Conservation (phyloP, 2,329 filamentous ascomycete genomes). For the Metarhizium brunneum region DNA sequence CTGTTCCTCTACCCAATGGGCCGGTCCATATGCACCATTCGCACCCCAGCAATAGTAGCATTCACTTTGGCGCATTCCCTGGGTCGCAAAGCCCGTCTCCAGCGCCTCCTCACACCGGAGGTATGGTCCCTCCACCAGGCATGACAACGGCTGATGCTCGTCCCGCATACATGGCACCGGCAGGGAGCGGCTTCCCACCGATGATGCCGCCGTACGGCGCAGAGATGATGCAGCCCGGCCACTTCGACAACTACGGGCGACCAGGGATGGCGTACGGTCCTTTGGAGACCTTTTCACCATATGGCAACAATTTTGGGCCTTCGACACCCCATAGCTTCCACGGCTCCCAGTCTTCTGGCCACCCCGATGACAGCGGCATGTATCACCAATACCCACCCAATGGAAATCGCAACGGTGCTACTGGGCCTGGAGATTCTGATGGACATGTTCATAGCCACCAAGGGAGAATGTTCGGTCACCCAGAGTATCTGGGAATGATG, state of each 20-base stretch:
- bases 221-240: slow-evolving; percentile 24
- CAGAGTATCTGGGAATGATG: slow-evolving; percentile 24
- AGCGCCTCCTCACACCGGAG: slow-evolving; percentile 37
- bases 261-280: slow-evolving; percentile 25
- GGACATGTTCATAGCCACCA: slow-evolving; percentile 17
- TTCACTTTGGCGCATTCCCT: slow-evolving; percentile 46
- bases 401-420: slow-evolving; percentile 28
- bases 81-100: slow-evolving; percentile 51
- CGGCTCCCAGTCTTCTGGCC: slow-evolving; percentile 48
- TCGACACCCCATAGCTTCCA: slow-evolving; percentile 53
- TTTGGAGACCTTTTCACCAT: slow-evolving; percentile 23
- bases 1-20: slow-evolving; percentile 23
- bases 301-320: slow-evolving; percentile 36
- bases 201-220: slow-evolving; percentile 24
- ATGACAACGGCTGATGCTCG: slow-evolving; percentile 26
- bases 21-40: slow-evolving; percentile 36
- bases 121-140: slow-evolving; percentile 40
- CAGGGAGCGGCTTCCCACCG: slow-evolving; percentile 26
- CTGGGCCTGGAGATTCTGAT: slow-evolving; percentile 19
- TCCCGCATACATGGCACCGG: slow-evolving; percentile 22
- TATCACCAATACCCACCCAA: slow-evolving; percentile 28
- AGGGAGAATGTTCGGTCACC: slow-evolving; percentile 20
- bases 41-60: slow-evolving; percentile 44
- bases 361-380: slow-evolving; percentile 34
- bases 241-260: slow-evolving; percentile 28